phyloP scores from a whole-genome alignment of 139 green algal species.

The Tetradesmus lagerheimii region DNA sequence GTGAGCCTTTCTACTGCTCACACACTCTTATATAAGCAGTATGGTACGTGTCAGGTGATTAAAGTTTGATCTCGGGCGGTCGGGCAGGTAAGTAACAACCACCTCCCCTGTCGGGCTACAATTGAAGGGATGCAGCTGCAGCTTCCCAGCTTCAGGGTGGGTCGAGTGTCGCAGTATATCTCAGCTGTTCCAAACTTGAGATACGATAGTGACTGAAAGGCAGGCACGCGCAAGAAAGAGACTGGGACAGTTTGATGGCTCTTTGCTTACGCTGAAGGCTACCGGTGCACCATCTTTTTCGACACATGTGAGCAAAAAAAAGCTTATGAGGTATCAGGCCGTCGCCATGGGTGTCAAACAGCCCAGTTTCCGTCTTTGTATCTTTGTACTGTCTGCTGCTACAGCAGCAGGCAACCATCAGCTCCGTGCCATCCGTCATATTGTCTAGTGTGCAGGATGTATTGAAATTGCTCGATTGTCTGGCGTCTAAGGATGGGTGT shows the following conservation, averaged over 20 bases:
- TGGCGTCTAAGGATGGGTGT: not conserved
- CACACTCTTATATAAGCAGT: no score
- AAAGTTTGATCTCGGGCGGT: not conserved
- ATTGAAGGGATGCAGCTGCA: not conserved
- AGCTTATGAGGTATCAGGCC: no score
- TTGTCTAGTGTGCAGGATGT: not conserved
- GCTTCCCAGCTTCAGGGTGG: not conserved
- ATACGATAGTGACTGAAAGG: not conserved
- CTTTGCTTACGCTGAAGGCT: not conserved
- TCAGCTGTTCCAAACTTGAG: not conserved
- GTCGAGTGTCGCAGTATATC: not conserved
- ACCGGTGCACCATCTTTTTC: not conserved
- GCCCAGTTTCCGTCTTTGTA: not conserved
- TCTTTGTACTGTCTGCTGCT: not conserved
- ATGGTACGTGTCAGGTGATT: no score
- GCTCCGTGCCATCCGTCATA: not conserved
- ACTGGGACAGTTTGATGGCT: not conserved
- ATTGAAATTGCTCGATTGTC: not conserved
- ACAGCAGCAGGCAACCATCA: not conserved
- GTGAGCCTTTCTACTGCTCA: no score
- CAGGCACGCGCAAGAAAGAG: not conserved
- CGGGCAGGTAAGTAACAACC: not conserved
- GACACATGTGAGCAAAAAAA: not conserved
- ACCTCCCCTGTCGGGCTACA: not conserved
- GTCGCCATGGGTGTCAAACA: not conserved